Base-by-base conservation (phyloP, 2,329 filamentous ascomycete genomes). In the Phaeosphaeriaceae sp. region DNA sequence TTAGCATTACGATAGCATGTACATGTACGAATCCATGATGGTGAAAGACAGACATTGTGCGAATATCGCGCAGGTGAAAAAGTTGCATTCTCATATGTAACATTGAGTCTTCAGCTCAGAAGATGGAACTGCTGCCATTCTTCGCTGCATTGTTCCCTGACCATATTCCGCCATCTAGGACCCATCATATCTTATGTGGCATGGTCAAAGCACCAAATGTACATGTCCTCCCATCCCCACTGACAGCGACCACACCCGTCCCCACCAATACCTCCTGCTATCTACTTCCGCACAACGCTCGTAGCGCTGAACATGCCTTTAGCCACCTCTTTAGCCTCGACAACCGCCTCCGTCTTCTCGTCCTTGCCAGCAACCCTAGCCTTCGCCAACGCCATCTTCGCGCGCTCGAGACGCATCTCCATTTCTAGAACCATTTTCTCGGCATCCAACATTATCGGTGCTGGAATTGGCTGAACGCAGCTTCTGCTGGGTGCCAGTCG, bases 381-480 rank as follows among this genome's bases (percentile, higher is more conserved):
- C 23, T 40, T 52, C 21, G 21, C 22, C 48, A 60, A n/a, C 24
- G 58, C 55, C 24, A 24, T 19, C 24, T 49, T 49, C 23, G 47
- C 47, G 15, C 3, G 8, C n/a, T 59, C 50, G 13, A 61, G 6
- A 13, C 55, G 52, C 7, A 26, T 44, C 32, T 61, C 52, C 49
- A 56, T 59, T 22, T 51, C 56, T 15, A 53, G 24, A 6, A 56
- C 40, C 49, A 55, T 48, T 42, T 61, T 59, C 47, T 61, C 59
- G 7, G 30, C 42, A 5, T 54, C 40, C 26, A 56, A n/a, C 47
- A 56, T 61, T 10, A n/a, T 52, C 32, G 1, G 22, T 11, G 10
- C 53, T 30, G 7, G 53, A 54, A n/a, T 52, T 56, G 3, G 26
- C 50, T 2, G 35, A 15, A 11, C 51, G 43, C 30, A 56, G 15